Evolutionary conservation across 2,329 filamentous ascomycete genomes (phyloP), one percentile per base, ranked within the genome.

Genomic region (Ophiostoma montium): DNA sequence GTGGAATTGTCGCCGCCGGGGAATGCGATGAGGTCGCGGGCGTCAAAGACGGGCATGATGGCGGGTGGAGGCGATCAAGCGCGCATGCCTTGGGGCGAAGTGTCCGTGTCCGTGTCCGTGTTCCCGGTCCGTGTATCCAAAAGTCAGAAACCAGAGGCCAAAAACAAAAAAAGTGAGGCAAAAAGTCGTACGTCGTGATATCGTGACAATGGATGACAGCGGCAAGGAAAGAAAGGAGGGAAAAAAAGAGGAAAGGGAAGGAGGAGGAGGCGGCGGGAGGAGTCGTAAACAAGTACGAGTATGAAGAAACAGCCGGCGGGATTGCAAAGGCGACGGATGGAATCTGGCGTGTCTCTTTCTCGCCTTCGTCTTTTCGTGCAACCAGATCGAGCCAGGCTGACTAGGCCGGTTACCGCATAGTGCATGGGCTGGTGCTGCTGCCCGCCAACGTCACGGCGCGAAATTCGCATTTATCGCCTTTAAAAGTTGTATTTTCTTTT

Each of bases 1-100:
- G 68, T 73, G 30, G 59, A 57, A 57, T 81, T 79, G 56, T 68
- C 65, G 53, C 76, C 76, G 5, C 52, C 53, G 5, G 74, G 72
- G 59, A 72, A 79, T 48, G 65, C 55, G 52, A 74, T 52, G 15
- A 74, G 57, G 45, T 71, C 70, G 58, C 72, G 69, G 47, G 61
- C 60, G 54, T 67, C 57, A 57, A 75, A 61, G 53, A 71, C 31
- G 32, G 32, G 32, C 42, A 44, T 44, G 30, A 23, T 16, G 42
- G 42, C 13, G 3, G 9, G 9, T 3, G 6, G 31, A 10, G 15
- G 13, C n/a, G 35, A n/a, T 35, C n/a, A n/a, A n/a, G n/a, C n/a
- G n/a, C n/a, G n/a, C 23, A 27, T 27, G 23, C 23, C 23, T 27
- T 27, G 23, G 23, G 23, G 23, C 23, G 5, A 27, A 27, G 23